phyloP scores from a whole-genome alignment of 129 eudicot species.

The Flaveria linearis region DNA sequence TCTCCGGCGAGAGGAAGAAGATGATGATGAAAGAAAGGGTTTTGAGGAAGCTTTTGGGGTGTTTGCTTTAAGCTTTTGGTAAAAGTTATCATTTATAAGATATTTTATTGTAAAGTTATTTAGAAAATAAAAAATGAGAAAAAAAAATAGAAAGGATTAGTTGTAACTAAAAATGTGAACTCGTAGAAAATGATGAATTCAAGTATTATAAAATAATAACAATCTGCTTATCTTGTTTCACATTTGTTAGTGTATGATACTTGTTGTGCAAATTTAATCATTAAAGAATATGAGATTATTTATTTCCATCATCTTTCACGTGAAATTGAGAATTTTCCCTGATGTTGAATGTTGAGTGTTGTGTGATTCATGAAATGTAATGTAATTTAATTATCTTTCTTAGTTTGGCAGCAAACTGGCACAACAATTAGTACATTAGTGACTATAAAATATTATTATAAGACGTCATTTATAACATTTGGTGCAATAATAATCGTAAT shows the following conservation, averaged over 20 bases:
- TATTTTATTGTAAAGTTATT: background rate
- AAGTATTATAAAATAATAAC: background rate
- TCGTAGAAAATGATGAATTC: background rate
- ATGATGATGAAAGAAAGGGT: conserved; percentile 9
- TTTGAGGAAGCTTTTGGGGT: conserved; percentile 30
- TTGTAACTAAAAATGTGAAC: background rate
- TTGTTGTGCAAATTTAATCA: background rate
- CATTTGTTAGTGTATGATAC: background rate
- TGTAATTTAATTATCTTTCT: background rate
- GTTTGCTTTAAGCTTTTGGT: conserved; percentile 32
- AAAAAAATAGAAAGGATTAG: too few relatives aligned
- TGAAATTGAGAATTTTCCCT: background rate
- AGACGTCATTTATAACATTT: background rate
- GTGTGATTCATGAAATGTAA: background rate
- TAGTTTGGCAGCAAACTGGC: background rate
- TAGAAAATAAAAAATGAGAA: too few relatives aligned
- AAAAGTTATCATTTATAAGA: conserved; percentile 15
- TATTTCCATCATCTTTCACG: background rate
- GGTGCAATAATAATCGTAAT: background rate
- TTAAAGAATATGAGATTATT: background rate
- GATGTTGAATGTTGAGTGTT: background rate
- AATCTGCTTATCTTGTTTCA: background rate
- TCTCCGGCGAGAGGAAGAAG: conserved; percentile 9
- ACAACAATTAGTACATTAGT: background rate
- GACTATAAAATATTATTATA: background rate